Conservation (phyloP, 2,329 filamentous ascomycete species). For the Albophoma yamanashiensis region DNA sequence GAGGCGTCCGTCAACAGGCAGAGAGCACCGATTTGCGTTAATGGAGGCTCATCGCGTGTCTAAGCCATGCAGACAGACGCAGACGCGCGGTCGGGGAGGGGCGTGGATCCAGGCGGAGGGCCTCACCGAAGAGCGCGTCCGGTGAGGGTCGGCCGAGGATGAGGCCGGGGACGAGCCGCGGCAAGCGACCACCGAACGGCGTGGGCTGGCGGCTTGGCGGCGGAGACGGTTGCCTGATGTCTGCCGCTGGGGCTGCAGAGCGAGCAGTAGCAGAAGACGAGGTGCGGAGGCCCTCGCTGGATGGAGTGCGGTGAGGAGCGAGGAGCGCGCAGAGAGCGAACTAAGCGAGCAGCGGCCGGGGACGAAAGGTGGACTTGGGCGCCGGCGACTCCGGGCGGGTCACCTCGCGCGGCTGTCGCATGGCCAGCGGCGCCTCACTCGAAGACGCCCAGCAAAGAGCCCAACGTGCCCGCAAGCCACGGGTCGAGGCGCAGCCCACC, state of each 20-base stretch:
- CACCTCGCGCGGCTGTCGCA: neutral
- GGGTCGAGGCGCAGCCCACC: slow-evolving; percentile 16
- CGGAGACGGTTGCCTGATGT: neutral
- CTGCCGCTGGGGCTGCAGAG: neutral
- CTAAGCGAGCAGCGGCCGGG: neutral
- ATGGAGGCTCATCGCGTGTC: neutral
- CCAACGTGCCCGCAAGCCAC: neutral
- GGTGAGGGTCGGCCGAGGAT: neutral
- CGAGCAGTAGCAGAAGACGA: neutral
- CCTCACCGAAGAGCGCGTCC: neutral
- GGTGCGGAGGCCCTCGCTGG: neutral
- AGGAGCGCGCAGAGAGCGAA: neutral
- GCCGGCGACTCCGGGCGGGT: slow-evolving; percentile 13
- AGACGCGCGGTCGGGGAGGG: neutral
- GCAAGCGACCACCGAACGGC: neutral
- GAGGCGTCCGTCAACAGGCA: neutral
- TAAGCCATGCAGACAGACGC: neutral
- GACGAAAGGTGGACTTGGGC: neutral
- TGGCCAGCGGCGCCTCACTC: neutral
- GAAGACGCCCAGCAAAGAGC: slow-evolving; percentile 1
- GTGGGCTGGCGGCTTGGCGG: neutral
- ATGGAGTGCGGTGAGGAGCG: neutral
- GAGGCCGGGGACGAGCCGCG: neutral
- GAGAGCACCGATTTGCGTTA: neutral
- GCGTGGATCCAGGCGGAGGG: neutral